phyloP scores from a whole-genome alignment of 495 filamentous ascomycete genomes.

The Penicillium macrosclerotiorum region DNA sequence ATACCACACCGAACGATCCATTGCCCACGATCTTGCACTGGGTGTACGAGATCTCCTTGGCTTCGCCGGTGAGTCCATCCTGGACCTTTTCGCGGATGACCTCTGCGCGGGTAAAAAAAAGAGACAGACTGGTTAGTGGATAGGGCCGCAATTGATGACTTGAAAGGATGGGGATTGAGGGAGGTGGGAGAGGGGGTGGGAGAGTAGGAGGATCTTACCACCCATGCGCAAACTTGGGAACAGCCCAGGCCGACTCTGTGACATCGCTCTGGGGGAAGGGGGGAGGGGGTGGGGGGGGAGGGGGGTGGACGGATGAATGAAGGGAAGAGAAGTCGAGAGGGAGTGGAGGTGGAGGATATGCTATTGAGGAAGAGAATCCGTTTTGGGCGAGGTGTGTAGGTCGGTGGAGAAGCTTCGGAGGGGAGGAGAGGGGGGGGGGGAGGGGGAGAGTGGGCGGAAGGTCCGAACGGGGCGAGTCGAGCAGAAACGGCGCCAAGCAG shows the following conservation, averaged over 20 bases:
- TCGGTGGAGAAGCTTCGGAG: conserved; percentile 25
- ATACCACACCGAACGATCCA: conserved; percentile 97
- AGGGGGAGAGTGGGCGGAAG: conserved; percentile 25
- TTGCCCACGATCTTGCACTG: conserved; percentile 99
- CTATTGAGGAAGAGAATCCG: conserved; percentile 28
- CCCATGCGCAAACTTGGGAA: conserved; percentile 80
- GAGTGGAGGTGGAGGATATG: conserved; percentile 21
- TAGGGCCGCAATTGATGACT: conserved; percentile 5
- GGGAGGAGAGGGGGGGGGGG: conserved; percentile 17
- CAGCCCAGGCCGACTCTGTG: conserved; percentile 70
- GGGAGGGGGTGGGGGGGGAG: conserved; percentile 19
- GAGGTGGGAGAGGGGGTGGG: too few relatives aligned
- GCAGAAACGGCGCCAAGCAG: conserved; percentile 31
- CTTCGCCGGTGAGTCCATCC: conserved; percentile 94
- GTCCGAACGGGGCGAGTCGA: conserved; percentile 26
- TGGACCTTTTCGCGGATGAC: conserved; percentile 98
- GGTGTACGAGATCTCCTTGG: conserved; percentile 94
- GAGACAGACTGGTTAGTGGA: conserved; percentile 7
- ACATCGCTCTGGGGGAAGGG: conserved; percentile 63
- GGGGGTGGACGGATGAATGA: conserved; percentile 18
- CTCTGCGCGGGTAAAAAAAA: conserved; percentile 54
- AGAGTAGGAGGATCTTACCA: conserved; percentile 52
- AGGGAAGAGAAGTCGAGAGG: conserved; percentile 20
- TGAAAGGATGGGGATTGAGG: conserved; percentile 9
- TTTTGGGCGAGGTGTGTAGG: conserved; percentile 25